These are phyloP conservation scores for Cephaloascus albidus DNA, from an alignment of 805 yeast genomes.

Conservation along the genomic window DNA sequence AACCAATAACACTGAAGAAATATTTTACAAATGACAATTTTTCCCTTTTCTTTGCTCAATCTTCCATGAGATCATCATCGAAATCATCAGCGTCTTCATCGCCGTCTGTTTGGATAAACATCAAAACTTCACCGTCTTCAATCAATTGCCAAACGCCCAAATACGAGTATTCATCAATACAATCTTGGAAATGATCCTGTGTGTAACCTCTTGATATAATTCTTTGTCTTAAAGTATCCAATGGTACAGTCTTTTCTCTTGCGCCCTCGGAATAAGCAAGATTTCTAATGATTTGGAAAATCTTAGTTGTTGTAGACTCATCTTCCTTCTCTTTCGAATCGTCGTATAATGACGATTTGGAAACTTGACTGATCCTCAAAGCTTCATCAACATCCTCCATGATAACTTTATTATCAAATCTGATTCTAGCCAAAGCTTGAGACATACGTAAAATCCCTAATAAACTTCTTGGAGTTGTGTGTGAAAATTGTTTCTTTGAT, in stretches of 20 bases:
- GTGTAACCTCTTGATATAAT: constrained; percentile 80
- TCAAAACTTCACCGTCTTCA: constrained; percentile 59
- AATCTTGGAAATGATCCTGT: constrained; percentile 62
- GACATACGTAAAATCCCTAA: constrained; percentile 86
- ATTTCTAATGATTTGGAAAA: constrained; percentile 61
- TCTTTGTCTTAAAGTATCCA: constrained; percentile 48
- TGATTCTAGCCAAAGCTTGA: constrained; percentile 86
- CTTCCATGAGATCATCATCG: no score
- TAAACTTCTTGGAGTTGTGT: constrained; percentile 91
- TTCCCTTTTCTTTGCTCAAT: no score
- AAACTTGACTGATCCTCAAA: constrained; percentile 72
- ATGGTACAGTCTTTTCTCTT: constrained; percentile 24
- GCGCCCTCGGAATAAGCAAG: constrained; percentile 23
- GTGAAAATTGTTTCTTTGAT: constrained; percentile 72
- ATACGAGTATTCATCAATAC: constrained; percentile 65
- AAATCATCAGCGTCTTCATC: constrained; percentile 23
- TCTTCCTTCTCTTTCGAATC: constrained; percentile 47
- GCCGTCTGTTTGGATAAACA: constrained; percentile 37
- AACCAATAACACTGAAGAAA: no score
- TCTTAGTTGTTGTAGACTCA: constrained; percentile 54
- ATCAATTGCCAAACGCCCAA: constrained; percentile 70
- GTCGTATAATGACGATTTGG: constrained; percentile 72
- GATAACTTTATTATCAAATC: constrained; percentile 66
- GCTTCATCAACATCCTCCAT: constrained; percentile 93
- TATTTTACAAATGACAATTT: no score